A percentile compares a stretch with the other conserved stretches of the same genome.
Evolutionary conservation across 1,284 basidiomycete species (phyloP).

Genomic region (Leucoagaricus sp.): DNA sequence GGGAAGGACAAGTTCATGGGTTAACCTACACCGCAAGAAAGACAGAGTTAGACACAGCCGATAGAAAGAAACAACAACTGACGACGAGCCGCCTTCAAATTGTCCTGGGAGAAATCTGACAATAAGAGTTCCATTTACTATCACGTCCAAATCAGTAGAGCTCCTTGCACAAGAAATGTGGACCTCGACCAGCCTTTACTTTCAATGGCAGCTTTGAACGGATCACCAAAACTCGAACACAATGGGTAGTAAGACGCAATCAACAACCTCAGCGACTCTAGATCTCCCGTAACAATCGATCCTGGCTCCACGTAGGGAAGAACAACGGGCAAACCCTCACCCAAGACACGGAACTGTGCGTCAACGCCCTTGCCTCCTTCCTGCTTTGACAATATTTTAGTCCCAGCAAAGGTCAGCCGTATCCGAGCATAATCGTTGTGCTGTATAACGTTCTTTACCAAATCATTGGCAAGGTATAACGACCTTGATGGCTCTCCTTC

Average conservation of each 20-base stretch:
- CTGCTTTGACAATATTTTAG: slow-evolving; percentile 80
- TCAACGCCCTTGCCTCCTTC: slow-evolving; percentile 56
- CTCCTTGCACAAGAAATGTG: not conserved
- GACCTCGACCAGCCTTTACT: slow-evolving; percentile 44
- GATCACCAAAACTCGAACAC: slow-evolving; percentile 59
- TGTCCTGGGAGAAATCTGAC: slow-evolving; percentile 64
- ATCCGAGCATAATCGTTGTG: slow-evolving; percentile 87
- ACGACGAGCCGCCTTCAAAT: slow-evolving; percentile 53
- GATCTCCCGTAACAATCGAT: slow-evolving; percentile 62
- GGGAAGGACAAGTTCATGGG: slow-evolving; percentile 78
- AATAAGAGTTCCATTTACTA: slow-evolving; percentile 75
- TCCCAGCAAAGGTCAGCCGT: slow-evolving; percentile 89
- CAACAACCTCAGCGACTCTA: slow-evolving; percentile 66
- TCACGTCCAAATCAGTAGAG: slow-evolving; percentile 4
- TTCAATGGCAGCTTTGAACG: slow-evolving; percentile 54
- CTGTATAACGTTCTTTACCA: slow-evolving; percentile 78
- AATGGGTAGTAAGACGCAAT: slow-evolving; percentile 81
- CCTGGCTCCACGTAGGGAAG: slow-evolving; percentile 74
- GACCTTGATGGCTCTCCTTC: slow-evolving; percentile 78
- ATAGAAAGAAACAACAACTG: slow-evolving; percentile 24
- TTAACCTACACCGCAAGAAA: slow-evolving; percentile 47
- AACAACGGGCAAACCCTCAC: slow-evolving; percentile 84
- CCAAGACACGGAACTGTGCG: slow-evolving; percentile 76
- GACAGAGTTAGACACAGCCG: not conserved
- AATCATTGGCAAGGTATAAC: slow-evolving; percentile 87